Base-by-base conservation (phyloP, 1,284 basidiomycete genomes). In the Microbotryomycetes sp. region DNA sequence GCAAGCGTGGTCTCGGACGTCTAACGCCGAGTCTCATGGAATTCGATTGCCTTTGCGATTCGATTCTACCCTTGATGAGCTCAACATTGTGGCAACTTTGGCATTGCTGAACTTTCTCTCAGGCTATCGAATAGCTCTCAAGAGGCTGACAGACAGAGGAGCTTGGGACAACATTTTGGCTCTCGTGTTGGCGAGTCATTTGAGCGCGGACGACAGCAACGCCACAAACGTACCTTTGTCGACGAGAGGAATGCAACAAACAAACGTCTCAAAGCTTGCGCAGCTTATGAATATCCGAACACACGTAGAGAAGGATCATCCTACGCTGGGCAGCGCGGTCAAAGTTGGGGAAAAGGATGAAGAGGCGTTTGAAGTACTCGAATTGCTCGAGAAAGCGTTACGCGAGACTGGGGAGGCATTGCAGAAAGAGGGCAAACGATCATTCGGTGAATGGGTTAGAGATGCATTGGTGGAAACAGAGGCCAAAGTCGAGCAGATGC, bases 81-180 rank as follows among this genome's bases (percentile, higher is more conserved):
- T 68, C 46, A 64, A 66, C 58, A 9, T 66, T 47, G 49, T 68
- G 22, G 46, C 60, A 7, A 59, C 45, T 5, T 80, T 91, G 45
- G 83, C 84, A 2, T 79, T 91, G 7, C 80, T 92, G 32, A 90
- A 90, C 74, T 88, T 90, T 73, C 86, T 81, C 7, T 88, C 86
- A 1, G 87, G 87, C 31, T 91, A 87, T 73, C 84, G 87, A 29
- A 77, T 80, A 6, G 82, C 85, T 1, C 79, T 92, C 45, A 87
- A 88, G 73, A 74, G 77, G 29, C 81, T 83, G 58, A 84, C 84
- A 7, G 82, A 84, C 16, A 82, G 86, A 42, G 88, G 89, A 26
- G 87, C 88, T 65, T 89, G 85, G 81, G 86, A 90, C 74, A 84
- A 82, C 61, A 86, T 91, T 69, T 81, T 86, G 54, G 84, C 83